Conservation (phyloP, 1,284 basidiomycete species). For the Trichosporon asahii region DNA sequence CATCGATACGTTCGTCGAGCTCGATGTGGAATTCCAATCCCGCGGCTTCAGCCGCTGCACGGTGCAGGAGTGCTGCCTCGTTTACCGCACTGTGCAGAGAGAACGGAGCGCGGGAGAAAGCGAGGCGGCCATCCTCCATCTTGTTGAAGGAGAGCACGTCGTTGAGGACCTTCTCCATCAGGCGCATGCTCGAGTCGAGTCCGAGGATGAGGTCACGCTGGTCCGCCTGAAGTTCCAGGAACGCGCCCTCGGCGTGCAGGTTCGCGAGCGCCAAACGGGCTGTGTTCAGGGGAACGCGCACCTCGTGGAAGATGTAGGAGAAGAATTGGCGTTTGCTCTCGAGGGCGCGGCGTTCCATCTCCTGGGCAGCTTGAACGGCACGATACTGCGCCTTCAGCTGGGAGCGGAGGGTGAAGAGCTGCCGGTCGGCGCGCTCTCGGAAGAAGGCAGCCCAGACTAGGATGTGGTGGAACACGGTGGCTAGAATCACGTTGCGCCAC, state of each 20-base stretch:
- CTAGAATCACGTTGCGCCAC: slow-evolving; percentile 17
- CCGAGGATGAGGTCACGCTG: slow-evolving; percentile 49
- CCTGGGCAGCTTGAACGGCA: slow-evolving; percentile 77
- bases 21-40: slow-evolving; percentile 65
- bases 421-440: slow-evolving; percentile 58
- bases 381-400: slow-evolving; percentile 66
- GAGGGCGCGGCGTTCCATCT: slow-evolving; percentile 73
- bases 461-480: slow-evolving; percentile 46
- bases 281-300: slow-evolving; percentile 88
- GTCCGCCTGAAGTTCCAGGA: slow-evolving; percentile 38
- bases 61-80: slow-evolving; percentile 71
- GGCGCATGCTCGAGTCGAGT: slow-evolving; percentile 72
- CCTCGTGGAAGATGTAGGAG: slow-evolving; percentile 65
- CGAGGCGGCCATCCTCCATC: slow-evolving; percentile 53
- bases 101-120: slow-evolving; percentile 60
- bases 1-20: slow-evolving; percentile 71
- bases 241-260: slow-evolving; percentile 63
- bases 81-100: slow-evolving; percentile 77
- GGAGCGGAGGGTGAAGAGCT: slow-evolving; percentile 62
- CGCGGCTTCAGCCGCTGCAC: slow-evolving; percentile 68
- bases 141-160: slow-evolving; percentile 64
- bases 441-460: slow-evolving; percentile 45
- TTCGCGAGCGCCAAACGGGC: slow-evolving; percentile 85
- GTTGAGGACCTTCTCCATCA: slow-evolving; percentile 67
- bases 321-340: slow-evolving; percentile 75